A percentile compares a stretch with the other conserved stretches of the same genome.
Evolutionary conservation across 1,139 yeast species (phyloP).

Genomic region (Yamadazyma triangularis): DNA sequence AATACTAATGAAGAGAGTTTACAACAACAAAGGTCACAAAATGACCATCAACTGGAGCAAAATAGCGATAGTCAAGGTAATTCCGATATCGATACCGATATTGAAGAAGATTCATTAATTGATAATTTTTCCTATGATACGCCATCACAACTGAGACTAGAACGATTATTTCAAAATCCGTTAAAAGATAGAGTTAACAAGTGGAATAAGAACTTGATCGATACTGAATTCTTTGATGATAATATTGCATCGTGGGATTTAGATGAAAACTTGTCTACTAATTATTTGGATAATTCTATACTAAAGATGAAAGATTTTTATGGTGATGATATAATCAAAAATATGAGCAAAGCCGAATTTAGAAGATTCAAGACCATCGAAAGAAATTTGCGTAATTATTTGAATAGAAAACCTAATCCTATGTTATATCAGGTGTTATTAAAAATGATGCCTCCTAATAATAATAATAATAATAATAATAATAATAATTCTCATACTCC

Average conservation of each 20-base stretch:
- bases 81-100: slow-evolving; percentile 16
- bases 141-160: slow-evolving; percentile 13
- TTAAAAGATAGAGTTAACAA: slow-evolving; percentile 10
- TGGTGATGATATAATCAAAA: slow-evolving; percentile 31
- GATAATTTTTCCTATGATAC: slow-evolving; percentile 10
- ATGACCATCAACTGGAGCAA: neutral
- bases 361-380: slow-evolving; percentile 24
- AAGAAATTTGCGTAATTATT: slow-evolving; percentile 16
- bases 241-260: slow-evolving; percentile 45
- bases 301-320: slow-evolving; percentile 21
- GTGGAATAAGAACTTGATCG: slow-evolving; percentile 14
- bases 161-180: slow-evolving; percentile 9
- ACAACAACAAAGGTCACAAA: slow-evolving; percentile 6
- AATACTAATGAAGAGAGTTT: slow-evolving; percentile 9
- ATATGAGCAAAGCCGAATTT: slow-evolving; percentile 21
- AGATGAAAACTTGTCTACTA: slow-evolving; percentile 27
- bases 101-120: slow-evolving; percentile 14
- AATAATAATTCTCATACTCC: neutral
- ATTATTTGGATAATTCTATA: slow-evolving; percentile 11
- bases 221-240: slow-evolving; percentile 26
- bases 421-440: slow-evolving; percentile 13
- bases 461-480: neutral
- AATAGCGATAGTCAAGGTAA: too few species aligned
- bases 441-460: slow-evolving; percentile 8
- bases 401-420: slow-evolving; percentile 12